Percentiles rank a stretch among this genome's conserved stretches.
Evolutionary conservation across 106 monocot species (phyloP).

Genomic region (Phalaenopsis equestris): DNA sequence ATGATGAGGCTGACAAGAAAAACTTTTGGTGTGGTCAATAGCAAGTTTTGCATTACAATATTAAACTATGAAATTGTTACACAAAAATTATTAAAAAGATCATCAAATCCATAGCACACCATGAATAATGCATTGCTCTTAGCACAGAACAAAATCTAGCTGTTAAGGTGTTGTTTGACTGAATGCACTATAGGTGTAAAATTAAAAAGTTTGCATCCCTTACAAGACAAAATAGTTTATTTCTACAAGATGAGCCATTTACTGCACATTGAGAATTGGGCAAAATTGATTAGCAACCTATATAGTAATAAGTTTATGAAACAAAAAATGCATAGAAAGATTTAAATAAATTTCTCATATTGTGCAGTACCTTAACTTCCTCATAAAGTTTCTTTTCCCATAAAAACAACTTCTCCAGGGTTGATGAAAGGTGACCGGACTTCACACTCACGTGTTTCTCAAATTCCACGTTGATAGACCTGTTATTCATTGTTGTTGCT

Average conservation of each 20-base stretch:
- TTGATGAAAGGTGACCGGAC: slow-evolving; percentile 45
- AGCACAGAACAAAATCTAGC: too few species aligned
- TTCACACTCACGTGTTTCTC: slow-evolving; percentile 15
- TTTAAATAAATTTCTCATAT: neutral
- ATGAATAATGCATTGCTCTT: too few species aligned
- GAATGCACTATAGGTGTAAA: too few species aligned
- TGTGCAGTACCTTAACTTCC: slow-evolving; percentile 46
- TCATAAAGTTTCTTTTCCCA: slow-evolving; percentile 90
- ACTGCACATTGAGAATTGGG: neutral
- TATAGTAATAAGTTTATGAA: neutral
- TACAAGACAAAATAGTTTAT: neutral
- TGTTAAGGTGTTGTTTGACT: too few species aligned
- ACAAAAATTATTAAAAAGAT: too few species aligned
- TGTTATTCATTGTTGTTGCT: slow-evolving; percentile 17
- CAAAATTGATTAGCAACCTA: neutral
- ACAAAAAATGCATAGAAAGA: neutral
- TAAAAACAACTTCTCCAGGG: slow-evolving; percentile 57
- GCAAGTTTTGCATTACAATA: too few species aligned
- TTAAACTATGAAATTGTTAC: too few species aligned
- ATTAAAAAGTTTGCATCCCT: neutral
- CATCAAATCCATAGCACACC: too few species aligned
- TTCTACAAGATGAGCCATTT: neutral
- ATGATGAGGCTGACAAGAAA: too few species aligned
- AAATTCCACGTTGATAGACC: slow-evolving; percentile 4
- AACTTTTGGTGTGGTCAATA: too few species aligned